These are phyloP conservation scores for Conringia planisiliqua DNA, from an alignment of 345 rosid species.

Conservation along the genomic window DNA sequence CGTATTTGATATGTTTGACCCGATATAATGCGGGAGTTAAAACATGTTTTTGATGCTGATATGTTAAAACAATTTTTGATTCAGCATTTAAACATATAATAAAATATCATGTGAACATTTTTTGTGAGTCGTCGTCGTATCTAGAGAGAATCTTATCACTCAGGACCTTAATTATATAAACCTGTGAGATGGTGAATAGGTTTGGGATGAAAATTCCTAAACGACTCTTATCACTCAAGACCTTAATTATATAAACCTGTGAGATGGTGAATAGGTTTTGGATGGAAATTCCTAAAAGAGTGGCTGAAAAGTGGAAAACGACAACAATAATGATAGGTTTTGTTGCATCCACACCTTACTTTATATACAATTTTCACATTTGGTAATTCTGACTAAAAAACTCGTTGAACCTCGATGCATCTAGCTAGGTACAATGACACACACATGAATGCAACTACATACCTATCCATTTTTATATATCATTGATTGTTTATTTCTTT, in stretches of 20 bases:
- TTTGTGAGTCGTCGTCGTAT: neutral
- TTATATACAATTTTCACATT: neutral
- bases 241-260: neutral
- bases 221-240: neutral
- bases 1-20: too few species aligned
- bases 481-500: neutral
- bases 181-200: neutral
- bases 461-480: neutral
- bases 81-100: too few species aligned
- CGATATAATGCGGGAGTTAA: too few species aligned
- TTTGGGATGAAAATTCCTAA: neutral
- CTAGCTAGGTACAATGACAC: conserved; percentile 3
- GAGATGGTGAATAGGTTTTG: neutral
- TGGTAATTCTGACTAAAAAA: neutral
- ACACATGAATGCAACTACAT: neutral
- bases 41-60: too few species aligned
- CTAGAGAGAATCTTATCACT: neutral
- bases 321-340: neutral
- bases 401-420: conserved; percentile 7
- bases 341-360: neutral
- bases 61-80: too few species aligned
- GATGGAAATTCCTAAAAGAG: neutral
- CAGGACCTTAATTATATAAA: neutral
- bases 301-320: neutral
- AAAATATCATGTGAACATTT: too few species aligned